Evolutionary conservation across 306 rosid genomes (phyloP).

Genomic region (Luffa acutangula): DNA sequence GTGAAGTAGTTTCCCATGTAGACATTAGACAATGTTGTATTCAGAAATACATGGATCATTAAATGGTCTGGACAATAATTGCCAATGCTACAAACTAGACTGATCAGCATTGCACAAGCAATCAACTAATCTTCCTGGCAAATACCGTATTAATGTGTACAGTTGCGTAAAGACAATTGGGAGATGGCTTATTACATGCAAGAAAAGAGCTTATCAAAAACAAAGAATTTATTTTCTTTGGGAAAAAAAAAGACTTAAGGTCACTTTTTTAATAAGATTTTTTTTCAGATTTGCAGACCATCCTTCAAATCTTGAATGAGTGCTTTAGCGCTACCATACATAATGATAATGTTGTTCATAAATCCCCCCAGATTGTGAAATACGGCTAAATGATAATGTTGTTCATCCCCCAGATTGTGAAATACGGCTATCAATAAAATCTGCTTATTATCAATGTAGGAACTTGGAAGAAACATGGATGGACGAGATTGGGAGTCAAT

Average conservation of each 20-base stretch:
- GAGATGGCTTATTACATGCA: not conserved
- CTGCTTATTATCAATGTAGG: too few species aligned
- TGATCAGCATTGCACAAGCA: not conserved
- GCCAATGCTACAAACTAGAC: not conserved
- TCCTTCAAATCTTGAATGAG: not conserved
- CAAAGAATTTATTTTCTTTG: not conserved
- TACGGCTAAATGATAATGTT: too few species aligned
- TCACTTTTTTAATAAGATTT: not conserved
- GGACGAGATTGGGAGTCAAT: too few species aligned
- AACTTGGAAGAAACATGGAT: too few species aligned
- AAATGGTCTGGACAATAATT: not conserved
- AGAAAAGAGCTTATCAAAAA: not conserved
- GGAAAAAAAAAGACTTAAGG: not conserved
- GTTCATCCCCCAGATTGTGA: too few species aligned
- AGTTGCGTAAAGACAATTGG: not conserved
- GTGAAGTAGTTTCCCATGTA: not conserved
- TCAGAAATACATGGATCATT: not conserved
- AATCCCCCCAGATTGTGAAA: too few species aligned
- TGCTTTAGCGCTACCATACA: not conserved
- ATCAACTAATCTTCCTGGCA: not conserved
- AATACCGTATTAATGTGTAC: not conserved
- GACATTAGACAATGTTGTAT: not conserved
- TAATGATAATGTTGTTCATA: too few species aligned
- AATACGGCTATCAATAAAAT: too few species aligned
- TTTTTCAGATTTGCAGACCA: not conserved